phyloP scores from a whole-genome alignment of 1,284 basidiomycete species.

The Fomitiporia mediterranea region DNA sequence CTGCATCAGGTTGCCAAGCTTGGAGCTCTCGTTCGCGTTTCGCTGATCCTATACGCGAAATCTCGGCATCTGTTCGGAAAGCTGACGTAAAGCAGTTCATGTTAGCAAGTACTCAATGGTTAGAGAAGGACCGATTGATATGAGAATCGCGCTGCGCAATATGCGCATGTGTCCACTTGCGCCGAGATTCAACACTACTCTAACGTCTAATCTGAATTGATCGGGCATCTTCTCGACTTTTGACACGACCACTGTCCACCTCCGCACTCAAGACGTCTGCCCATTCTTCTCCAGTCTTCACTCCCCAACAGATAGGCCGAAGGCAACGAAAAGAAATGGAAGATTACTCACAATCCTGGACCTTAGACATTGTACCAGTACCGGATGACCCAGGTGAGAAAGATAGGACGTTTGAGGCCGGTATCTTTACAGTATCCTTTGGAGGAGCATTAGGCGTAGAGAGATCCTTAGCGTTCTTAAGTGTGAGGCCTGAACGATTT shows the following conservation, averaged over 20 bases:
- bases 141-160: too few relatives aligned
- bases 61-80: conserved; percentile 88
- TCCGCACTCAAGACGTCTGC: background rate
- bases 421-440: conserved; percentile 64
- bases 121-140: too few relatives aligned
- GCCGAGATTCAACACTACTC: too few relatives aligned
- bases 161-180: background rate
- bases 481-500: conserved; percentile 47
- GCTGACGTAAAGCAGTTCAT: conserved; percentile 36
- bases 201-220: background rate
- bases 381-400: conserved; percentile 72
- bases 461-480: conserved; percentile 72
- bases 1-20: conserved; percentile 59
- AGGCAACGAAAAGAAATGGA: background rate
- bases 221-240: background rate
- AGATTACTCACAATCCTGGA: conserved; percentile 41
- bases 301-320: conserved; percentile 2
- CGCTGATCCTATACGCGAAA: conserved; percentile 54
- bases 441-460: conserved; percentile 56
- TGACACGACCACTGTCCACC: background rate
- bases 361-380: conserved; percentile 55
- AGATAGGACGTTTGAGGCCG: conserved; percentile 62
- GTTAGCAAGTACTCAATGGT: background rate
- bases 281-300: conserved; percentile 9
- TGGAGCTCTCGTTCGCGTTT: conserved; percentile 77